phyloP scores from a whole-genome alignment of 2,329 filamentous ascomycete species.

The Phaeosphaeria sp. region DNA sequence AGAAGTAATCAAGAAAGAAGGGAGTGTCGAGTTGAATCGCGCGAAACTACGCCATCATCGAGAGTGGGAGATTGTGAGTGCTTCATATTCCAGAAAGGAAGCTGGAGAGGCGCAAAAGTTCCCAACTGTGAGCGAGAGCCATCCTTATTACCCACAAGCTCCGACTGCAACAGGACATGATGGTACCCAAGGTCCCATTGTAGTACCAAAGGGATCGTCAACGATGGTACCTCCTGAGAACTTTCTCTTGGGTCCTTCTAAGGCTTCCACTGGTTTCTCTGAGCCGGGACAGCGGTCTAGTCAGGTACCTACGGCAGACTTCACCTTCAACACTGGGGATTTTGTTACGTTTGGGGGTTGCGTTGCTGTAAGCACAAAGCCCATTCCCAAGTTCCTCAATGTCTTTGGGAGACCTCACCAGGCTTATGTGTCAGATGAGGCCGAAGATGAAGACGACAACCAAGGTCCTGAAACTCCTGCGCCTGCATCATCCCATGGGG shows the following conservation, averaged over 20 bases:
- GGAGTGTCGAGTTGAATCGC: conserved; percentile 10
- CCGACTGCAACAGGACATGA: background rate
- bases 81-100: conserved; percentile 6
- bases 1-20: conserved; percentile 11
- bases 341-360: too few species aligned
- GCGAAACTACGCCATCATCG: conserved; percentile 4
- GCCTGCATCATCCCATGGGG: background rate
- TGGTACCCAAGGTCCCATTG: background rate
- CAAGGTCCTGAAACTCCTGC: background rate
- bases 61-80: conserved; percentile 5
- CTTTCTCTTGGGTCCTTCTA: too few species aligned
- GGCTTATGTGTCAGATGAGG: conserved; percentile 2
- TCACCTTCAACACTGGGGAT: too few species aligned
- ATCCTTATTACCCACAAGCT: background rate
- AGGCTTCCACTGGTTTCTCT: too few species aligned
- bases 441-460: background rate
- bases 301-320: too few species aligned
- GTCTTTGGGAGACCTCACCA: background rate
- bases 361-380: background rate
- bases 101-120: background rate
- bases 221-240: too few species aligned
- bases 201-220: background rate
- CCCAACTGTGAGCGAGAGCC: background rate
- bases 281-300: too few species aligned
- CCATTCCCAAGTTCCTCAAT: background rate